Evolutionary conservation across 495 filamentous ascomycete genomes (phyloP).

Genomic region (Oleoguttula mirabilis): DNA sequence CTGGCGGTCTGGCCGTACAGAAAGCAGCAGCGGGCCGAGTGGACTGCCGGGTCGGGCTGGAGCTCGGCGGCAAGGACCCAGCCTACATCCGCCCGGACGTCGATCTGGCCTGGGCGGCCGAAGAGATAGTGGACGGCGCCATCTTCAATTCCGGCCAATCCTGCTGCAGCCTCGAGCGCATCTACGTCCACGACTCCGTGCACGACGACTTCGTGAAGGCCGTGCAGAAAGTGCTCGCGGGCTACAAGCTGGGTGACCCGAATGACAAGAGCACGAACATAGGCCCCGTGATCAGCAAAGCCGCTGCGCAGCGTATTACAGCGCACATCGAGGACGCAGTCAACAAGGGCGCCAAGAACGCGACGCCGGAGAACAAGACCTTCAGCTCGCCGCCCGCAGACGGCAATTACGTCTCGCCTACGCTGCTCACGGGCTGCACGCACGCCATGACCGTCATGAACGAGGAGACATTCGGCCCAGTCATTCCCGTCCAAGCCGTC

Average conservation of each 20-base stretch:
- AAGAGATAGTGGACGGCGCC: constrained; percentile 85
- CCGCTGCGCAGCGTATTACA: constrained; percentile 61
- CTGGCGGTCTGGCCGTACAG: constrained; percentile 75
- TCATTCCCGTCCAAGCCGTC: constrained; percentile 91
- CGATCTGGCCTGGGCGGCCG: constrained; percentile 77
- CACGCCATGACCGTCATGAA: constrained; percentile 86
- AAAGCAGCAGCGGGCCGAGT: constrained; percentile 66
- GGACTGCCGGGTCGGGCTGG: constrained; percentile 63
- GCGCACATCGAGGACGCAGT: constrained; percentile 76
- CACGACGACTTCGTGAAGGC: constrained; percentile 70
- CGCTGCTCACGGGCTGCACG: constrained; percentile 66
- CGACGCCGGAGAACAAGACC: constrained; percentile 68
- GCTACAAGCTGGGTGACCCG: constrained; percentile 83
- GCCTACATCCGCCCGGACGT: constrained; percentile 81
- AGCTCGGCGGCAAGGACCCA: constrained; percentile 87
- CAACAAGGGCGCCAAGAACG: constrained; percentile 66
- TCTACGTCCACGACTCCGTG: constrained; percentile 79
- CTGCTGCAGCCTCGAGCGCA: constrained; percentile 83
- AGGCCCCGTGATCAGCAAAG: constrained; percentile 76
- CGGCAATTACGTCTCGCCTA: constrained; percentile 78
- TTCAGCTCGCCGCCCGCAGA: constrained; percentile 55
- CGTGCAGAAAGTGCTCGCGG: constrained; percentile 66
- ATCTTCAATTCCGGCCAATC: constrained; percentile 96
- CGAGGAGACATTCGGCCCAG: constrained; percentile 91
- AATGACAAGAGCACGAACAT: constrained; percentile 64